Percentiles rank a stretch among this genome's conserved stretches.
phyloP scores from a whole-genome alignment of 1,284 basidiomycete species.

The Cryptococcus sp. region DNA sequence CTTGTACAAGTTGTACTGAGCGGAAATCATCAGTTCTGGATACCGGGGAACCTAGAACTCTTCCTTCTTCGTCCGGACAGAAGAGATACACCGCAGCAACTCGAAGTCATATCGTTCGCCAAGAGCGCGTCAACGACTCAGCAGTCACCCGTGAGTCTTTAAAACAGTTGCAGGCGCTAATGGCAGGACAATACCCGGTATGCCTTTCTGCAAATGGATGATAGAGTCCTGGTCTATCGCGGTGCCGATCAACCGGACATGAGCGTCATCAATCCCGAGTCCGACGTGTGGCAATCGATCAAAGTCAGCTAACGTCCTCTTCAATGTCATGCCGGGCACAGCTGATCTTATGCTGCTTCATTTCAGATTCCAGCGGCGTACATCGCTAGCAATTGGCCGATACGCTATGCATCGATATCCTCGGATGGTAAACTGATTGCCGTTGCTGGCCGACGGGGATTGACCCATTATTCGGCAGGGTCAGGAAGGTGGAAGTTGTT shows the following conservation, averaged over 20 bases:
- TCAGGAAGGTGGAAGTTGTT: constrained; percentile 97
- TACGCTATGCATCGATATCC: constrained; percentile 89
- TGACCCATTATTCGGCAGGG: constrained; percentile 89
- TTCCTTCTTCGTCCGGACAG: constrained; percentile 59
- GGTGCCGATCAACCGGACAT: constrained; percentile 97
- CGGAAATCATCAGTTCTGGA: constrained; percentile 70
- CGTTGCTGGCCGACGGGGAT: constrained; percentile 84
- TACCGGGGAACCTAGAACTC: constrained; percentile 83
- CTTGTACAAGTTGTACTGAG: not conserved
- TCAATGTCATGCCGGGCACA: not conserved
- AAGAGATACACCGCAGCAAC: constrained; percentile 13
- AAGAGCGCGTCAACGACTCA: constrained; percentile 92
- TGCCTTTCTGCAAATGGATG: constrained; percentile 93
- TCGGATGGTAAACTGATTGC: constrained; percentile 89
- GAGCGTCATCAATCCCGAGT: constrained; percentile 98
- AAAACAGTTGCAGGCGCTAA: not conserved
- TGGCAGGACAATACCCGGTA: constrained; percentile 60
- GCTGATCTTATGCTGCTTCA: constrained; percentile 14
- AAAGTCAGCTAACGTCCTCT: constrained; percentile 59
- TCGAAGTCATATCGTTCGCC: constrained; percentile 87
- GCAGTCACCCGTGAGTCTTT: constrained; percentile 72
- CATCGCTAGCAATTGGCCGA: constrained; percentile 89
- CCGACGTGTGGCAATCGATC: constrained; percentile 96
- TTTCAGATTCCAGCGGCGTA: constrained; percentile 75
- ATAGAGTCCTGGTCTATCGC: constrained; percentile 90